phyloP scores from a whole-genome alignment of 2,329 filamentous ascomycete species.

The Trichoderma guizhouense region DNA sequence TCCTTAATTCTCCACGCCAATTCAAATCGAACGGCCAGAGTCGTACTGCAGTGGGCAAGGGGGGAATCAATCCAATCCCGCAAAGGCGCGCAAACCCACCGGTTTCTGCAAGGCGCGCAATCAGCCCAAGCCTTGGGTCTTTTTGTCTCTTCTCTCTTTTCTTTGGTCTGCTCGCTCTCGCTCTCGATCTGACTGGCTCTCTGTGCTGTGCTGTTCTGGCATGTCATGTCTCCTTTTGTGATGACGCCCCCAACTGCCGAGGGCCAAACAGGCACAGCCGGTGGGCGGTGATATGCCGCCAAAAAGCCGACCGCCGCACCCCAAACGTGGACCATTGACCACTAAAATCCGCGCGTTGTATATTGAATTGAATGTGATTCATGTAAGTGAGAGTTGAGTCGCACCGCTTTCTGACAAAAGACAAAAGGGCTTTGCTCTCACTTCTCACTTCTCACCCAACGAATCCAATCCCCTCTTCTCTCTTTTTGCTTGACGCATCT shows the following conservation, averaged over 20 bases:
- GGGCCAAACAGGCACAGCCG: not conserved
- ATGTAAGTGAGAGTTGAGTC: not conserved
- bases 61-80: not conserved
- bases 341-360: not conserved
- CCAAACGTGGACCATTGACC: not conserved
- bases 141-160: not conserved
- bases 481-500: not conserved
- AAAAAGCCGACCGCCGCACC: not conserved
- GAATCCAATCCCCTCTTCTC: not conserved
- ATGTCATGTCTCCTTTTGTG: not conserved
- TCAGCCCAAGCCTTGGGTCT: not conserved
- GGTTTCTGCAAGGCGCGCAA: not conserved
- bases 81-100: not conserved
- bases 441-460: not conserved
- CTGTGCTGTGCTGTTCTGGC: not conserved
- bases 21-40: not conserved
- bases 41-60: not conserved
- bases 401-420: not conserved
- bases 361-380: not conserved
- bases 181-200: not conserved
- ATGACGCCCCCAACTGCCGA: conserved; percentile 15
- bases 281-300: not conserved
- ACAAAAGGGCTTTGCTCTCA: no score
- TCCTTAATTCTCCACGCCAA: not conserved
- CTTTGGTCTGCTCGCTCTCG: not conserved